A percentile compares a stretch with the other conserved stretches of the same genome.
These are phyloP conservation scores for Puccinia brachypodii DNA, from an alignment of 1,284 basidiomycete species.

Conservation along the genomic window DNA sequence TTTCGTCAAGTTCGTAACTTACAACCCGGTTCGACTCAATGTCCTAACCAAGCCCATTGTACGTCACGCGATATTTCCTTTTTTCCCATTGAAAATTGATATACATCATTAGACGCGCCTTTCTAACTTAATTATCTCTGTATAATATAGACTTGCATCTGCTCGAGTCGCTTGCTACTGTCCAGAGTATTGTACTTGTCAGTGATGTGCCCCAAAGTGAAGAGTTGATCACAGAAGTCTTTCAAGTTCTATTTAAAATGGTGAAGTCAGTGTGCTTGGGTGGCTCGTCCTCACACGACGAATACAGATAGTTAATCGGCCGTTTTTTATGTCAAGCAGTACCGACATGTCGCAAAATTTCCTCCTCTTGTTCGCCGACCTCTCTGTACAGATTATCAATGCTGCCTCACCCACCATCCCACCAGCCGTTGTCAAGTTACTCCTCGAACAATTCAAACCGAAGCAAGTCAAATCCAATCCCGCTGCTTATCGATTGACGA, in stretches of 20 bases:
- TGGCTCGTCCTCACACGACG: background rate
- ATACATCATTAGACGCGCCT: background rate
- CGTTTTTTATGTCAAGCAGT: slow-evolving; percentile 56
- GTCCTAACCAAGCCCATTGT: slow-evolving; percentile 60
- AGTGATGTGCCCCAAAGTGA: slow-evolving; percentile 86
- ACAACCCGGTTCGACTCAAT: slow-evolving; percentile 62
- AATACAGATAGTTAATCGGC: background rate
- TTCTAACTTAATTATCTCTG: background rate
- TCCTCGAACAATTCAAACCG: slow-evolving; percentile 82
- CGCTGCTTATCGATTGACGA: slow-evolving; percentile 76
- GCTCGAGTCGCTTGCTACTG: slow-evolving; percentile 83
- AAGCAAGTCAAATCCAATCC: slow-evolving; percentile 64
- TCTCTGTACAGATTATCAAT: slow-evolving; percentile 84
- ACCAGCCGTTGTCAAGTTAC: slow-evolving; percentile 71
- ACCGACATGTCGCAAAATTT: slow-evolving; percentile 81
- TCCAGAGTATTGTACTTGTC: slow-evolving; percentile 90
- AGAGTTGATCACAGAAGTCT: slow-evolving; percentile 78
- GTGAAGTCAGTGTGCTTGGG: slow-evolving; percentile 61
- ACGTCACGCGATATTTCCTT: slow-evolving; percentile 66
- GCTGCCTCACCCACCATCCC: slow-evolving; percentile 72
- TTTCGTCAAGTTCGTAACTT: slow-evolving; percentile 78
- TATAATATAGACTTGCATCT: slow-evolving; percentile 69
- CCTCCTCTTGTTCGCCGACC: slow-evolving; percentile 81
- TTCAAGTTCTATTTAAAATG: slow-evolving; percentile 76
- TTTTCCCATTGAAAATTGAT: background rate